Evolutionary conservation across 2,329 filamentous ascomycete species (phyloP).

Genomic region (Calonectria pauciramosa): DNA sequence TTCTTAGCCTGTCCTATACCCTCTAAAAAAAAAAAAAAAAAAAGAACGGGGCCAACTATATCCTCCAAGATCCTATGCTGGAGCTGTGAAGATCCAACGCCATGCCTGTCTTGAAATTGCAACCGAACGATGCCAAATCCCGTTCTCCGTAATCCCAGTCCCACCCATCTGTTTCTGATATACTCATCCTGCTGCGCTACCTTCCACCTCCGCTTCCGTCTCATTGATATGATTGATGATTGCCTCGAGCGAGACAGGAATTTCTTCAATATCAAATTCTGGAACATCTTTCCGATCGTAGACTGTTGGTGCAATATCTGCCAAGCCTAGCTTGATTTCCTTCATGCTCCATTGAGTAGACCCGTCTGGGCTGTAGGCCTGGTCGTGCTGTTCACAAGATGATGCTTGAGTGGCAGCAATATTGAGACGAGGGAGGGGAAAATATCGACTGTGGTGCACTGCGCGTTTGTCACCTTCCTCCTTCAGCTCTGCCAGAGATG

Average conservation of each 20-base stretch:
- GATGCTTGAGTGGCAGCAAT: constrained; percentile 27
- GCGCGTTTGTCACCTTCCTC: constrained; percentile 51
- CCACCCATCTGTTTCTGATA: neutral
- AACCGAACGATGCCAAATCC: neutral
- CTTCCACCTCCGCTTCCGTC: neutral
- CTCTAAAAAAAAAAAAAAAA: neutral
- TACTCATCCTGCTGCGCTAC: neutral
- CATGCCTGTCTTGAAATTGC: constrained; percentile 14
- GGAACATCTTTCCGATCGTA: constrained; percentile 4
- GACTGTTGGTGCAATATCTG: constrained; percentile 38
- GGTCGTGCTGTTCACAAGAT: constrained; percentile 21
- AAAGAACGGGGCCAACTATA: neutral
- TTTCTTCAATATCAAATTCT: constrained; percentile 26
- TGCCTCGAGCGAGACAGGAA: constrained; percentile 24
- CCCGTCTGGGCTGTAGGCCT: constrained; percentile 38
- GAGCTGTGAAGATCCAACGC: constrained; percentile 23
- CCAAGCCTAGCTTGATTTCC: constrained; percentile 37
- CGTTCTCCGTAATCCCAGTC: neutral
- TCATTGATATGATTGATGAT: constrained; percentile 21
- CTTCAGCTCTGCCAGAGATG: constrained; percentile 53
- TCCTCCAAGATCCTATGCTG: neutral
- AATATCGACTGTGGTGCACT: constrained; percentile 41
- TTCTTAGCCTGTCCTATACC: neutral
- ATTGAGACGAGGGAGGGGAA: constrained; percentile 51
- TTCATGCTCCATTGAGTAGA: constrained; percentile 46